Evolutionary conservation across 495 filamentous ascomycete species (phyloP).

Genomic region (Penicillium subrubescens): DNA sequence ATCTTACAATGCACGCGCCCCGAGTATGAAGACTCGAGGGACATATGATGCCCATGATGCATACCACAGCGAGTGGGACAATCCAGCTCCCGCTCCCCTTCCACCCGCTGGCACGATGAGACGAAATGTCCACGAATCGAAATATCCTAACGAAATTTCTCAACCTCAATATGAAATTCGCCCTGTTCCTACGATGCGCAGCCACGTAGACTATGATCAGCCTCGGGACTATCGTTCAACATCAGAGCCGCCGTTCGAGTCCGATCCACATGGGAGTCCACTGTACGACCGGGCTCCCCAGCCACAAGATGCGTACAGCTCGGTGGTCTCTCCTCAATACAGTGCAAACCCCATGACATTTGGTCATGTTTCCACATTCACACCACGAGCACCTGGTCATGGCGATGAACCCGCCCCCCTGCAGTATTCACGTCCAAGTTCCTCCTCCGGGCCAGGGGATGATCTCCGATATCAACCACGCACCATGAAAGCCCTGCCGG

Average conservation of each 20-base stretch:
- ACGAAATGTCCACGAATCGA: slow-evolving; percentile 27
- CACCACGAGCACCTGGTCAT: slow-evolving; percentile 9
- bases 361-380: slow-evolving; percentile 21
- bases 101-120: slow-evolving; percentile 17
- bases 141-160: slow-evolving; percentile 23
- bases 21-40: slow-evolving; percentile 21
- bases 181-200: slow-evolving; percentile 24
- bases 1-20: slow-evolving; percentile 23
- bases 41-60: slow-evolving; percentile 35
- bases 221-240: slow-evolving; percentile 29
- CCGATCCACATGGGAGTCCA: slow-evolving; percentile 16
- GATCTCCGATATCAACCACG: slow-evolving; percentile 30
- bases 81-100: slow-evolving; percentile 13
- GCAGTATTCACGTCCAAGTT: slow-evolving; percentile 18
- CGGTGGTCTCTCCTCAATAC: slow-evolving; percentile 26
- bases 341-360: slow-evolving; percentile 26
- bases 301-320: slow-evolving; percentile 18
- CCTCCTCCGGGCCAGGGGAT: slow-evolving; percentile 22
- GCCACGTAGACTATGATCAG: slow-evolving; percentile 34
- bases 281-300: slow-evolving; percentile 20
- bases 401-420: slow-evolving; percentile 16
- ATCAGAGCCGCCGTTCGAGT: slow-evolving; percentile 26
- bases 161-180: slow-evolving; percentile 28
- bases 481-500: slow-evolving; percentile 24
- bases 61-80: slow-evolving; percentile 36